phyloP scores from a whole-genome alignment of 106 monocot species.

The Iris macrosiphon region DNA sequence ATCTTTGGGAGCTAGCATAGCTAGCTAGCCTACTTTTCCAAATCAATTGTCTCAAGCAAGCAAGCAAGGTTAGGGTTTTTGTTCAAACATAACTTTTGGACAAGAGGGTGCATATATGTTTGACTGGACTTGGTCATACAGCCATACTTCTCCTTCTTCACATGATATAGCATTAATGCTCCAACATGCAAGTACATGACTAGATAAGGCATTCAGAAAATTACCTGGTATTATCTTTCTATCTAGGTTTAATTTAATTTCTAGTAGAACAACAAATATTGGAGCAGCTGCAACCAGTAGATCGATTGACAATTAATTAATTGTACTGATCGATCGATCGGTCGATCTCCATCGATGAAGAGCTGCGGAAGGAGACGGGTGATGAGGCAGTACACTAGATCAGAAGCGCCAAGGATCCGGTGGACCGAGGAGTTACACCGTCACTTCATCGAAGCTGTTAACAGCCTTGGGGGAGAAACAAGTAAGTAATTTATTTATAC shows the following conservation, averaged over 20 bases:
- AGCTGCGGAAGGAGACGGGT: constrained; percentile 29
- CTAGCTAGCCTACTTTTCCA: no score
- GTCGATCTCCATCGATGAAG: no score
- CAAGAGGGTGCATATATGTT: constrained; percentile 9
- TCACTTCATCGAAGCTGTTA: constrained; percentile 49
- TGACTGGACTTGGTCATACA: constrained; percentile 52
- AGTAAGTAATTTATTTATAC: constrained; percentile 61
- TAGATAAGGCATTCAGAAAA: background rate
- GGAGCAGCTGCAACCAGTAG: background rate
- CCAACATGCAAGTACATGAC: no score
- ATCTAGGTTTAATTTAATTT: background rate
- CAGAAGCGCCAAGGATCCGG: constrained; percentile 55
- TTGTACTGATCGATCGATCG: no score
- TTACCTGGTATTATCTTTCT: background rate
- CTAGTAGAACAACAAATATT: background rate
- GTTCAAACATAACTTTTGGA: constrained; percentile 24
- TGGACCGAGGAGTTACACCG: constrained; percentile 78
- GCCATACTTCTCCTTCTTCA: constrained; percentile 4
- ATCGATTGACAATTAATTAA: background rate
- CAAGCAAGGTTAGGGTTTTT: constrained; percentile 17
- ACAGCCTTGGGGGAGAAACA: constrained; percentile 49
- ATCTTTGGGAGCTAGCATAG: no score
- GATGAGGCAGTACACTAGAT: constrained; percentile 58
- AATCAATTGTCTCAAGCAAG: no score
- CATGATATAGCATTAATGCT: background rate